phyloP scores from a whole-genome alignment of 176 grass and related monocot genomes.

The Cymbopogon citratus region DNA sequence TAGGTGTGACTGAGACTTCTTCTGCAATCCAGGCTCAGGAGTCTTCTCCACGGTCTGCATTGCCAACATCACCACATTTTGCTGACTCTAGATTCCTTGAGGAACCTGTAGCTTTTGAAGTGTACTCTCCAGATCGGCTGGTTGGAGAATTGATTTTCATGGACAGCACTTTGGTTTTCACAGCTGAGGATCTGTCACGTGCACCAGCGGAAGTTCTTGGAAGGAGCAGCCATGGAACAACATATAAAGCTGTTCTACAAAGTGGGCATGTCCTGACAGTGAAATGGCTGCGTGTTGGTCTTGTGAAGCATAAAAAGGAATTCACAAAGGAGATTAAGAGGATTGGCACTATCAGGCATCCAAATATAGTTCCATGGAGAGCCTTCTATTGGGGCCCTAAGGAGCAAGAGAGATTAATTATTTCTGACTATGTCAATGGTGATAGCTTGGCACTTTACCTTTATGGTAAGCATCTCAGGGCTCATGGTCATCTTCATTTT shows the following conservation, averaged over 20 bases:
- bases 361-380: constrained; percentile 82
- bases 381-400: constrained; percentile 91
- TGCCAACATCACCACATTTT: constrained; percentile 47
- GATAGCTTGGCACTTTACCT: constrained; percentile 83
- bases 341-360: constrained; percentile 68
- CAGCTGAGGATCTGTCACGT: constrained; percentile 80
- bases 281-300: constrained; percentile 85
- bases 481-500: constrained; percentile 24
- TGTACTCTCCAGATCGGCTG: constrained; percentile 84
- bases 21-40: constrained; percentile 24
- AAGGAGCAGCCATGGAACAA: constrained; percentile 85
- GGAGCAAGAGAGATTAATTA: constrained; percentile 92
- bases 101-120: constrained; percentile 58
- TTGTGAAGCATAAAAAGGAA: constrained; percentile 86
- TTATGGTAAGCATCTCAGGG: constrained; percentile 62
- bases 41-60: constrained; percentile 34
- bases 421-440: constrained; percentile 71
- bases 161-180: constrained; percentile 72
- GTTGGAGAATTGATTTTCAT: constrained; percentile 82
- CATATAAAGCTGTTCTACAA: constrained; percentile 69
- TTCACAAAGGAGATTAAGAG: constrained; percentile 87
- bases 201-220: constrained; percentile 92
- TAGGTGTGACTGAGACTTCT: constrained; percentile 41
- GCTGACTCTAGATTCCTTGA: constrained; percentile 47
- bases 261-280: constrained; percentile 76